Base-by-base conservation (phyloP, 179 eudicot species). In the Gypsophila paniculata region DNA sequence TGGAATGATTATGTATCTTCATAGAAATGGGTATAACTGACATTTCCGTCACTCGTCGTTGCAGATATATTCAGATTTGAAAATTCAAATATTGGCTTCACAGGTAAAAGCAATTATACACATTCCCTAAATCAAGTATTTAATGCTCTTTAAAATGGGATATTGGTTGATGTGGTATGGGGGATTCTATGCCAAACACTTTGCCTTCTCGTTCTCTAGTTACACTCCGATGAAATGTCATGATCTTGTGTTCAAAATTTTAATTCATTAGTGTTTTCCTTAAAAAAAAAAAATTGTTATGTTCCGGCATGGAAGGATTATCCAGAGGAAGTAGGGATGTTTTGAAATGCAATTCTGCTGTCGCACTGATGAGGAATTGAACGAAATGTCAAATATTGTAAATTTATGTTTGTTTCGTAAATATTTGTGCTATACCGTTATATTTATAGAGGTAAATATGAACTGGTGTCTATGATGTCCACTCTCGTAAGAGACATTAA, bases 21-120 rank as follows among this genome's bases (percentile, higher is more conserved):
- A 13, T 12, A 10, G 52, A 67, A 34, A 62, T 65, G 70, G 49
- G 15, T 21, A 51, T 71, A 51, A 54, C 38, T 72, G 51, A 73
- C 42, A 11, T 34, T 32, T 64, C 17, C 38, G 21, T 49, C 34
- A 17, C 34, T 1, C 4, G 14, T 74, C 26, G 57, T 48, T 81
- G 92, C 99, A 94, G 99, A 90, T 88, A 82, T 94, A 87, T 77
- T 61, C 88, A 17, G 93, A 92, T 75, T 76, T 94, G 87, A 92
- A 87, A 81, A 88, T 86, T 79, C 95, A 87, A 60, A 91, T 94
- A 68, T 78, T 94, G 75, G 88, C 95, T 44, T 85, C 95, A 58
- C 96, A 94, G 97, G 99, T 91, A 81, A 71, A 39, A 55, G 52
- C 69, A n/a, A 46, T 42, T 68, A 13, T 17, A 51, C 46, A 17